Percentiles rank a stretch among this genome's conserved stretches.
Evolutionary conservation across 768 basidiomycete genomes (phyloP).

Genomic region (Mrakia hoshinonis): DNA sequence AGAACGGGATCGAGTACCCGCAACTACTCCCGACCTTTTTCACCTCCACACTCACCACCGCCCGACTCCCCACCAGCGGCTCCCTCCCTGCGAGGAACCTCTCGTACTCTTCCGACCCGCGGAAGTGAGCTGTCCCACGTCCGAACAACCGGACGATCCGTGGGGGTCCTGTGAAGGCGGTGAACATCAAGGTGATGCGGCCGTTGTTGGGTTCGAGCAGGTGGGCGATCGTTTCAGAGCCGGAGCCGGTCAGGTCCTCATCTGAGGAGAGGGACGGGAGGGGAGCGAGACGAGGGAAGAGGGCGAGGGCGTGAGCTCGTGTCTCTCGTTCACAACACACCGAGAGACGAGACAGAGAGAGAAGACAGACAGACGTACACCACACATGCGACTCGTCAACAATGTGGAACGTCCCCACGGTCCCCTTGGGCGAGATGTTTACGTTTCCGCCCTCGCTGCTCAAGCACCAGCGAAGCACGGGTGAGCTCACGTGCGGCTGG

Average conservation of each 20-base stretch:
- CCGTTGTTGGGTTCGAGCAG: conserved; percentile 30
- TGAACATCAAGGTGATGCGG: conserved; percentile 31
- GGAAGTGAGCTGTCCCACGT: conserved; percentile 2
- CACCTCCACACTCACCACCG: conserved; percentile 8
- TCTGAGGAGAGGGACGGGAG: not conserved
- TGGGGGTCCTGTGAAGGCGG: conserved; percentile 26
- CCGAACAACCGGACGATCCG: conserved; percentile 25
- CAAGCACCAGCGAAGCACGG: not conserved
- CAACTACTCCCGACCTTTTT: conserved; percentile 19
- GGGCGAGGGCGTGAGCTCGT: no score
- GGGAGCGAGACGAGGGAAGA: not conserved
- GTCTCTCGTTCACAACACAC: not conserved
- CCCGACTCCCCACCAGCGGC: conserved; percentile 2
- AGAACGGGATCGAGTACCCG: conserved; percentile 19
- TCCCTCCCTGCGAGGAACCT: not conserved
- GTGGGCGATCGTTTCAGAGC: conserved; percentile 33
- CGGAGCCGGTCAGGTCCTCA: conserved; percentile 25
- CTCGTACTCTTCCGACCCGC: conserved; percentile 16
- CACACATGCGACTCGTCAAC: not conserved
- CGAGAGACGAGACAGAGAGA: not conserved
- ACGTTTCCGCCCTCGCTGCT: not conserved
- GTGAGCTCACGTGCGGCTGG: not conserved
- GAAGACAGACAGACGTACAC: conserved; percentile 9
- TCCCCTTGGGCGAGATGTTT: conserved; percentile 26
- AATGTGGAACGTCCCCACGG: conserved; percentile 12